Percentiles rank a stretch among this genome's conserved stretches.
Conservation (phyloP, 176 grass and related monocot species). For the Hordeum marinum region DNA sequence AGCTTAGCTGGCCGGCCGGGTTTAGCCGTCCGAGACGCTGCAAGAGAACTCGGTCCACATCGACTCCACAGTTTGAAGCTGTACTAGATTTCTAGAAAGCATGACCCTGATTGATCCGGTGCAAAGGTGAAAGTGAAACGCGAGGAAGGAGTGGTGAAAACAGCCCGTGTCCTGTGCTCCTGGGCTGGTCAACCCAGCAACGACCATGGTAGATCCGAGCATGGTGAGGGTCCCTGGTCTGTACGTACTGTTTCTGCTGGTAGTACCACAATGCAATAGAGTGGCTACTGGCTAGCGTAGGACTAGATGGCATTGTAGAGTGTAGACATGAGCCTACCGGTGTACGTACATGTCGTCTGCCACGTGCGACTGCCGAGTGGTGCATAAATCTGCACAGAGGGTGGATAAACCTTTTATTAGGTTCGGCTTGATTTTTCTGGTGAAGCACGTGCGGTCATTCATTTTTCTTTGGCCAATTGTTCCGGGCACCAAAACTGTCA, state of each 20-base stretch:
- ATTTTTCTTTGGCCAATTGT: background rate
- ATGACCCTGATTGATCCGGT: background rate
- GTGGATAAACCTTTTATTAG: background rate
- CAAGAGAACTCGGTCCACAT: conserved; percentile 1
- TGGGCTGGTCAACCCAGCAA: background rate
- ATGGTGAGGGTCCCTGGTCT: background rate
- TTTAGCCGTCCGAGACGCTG: background rate
- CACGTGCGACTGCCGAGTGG: background rate
- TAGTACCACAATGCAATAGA: background rate
- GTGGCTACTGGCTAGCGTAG: background rate
- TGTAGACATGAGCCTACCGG: background rate
- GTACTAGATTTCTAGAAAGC: too few species aligned
- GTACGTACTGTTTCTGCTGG: background rate
- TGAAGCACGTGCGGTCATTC: background rate
- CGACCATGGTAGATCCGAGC: conserved; percentile 11
- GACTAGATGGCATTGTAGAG: background rate
- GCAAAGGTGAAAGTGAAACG: background rate
- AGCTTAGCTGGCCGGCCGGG: background rate
- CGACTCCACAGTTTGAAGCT: background rate
- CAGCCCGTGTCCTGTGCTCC: background rate
- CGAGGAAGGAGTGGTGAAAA: background rate
- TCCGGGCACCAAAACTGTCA: too few species aligned
- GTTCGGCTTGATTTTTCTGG: background rate
- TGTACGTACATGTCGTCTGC: background rate
- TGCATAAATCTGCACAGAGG: background rate